A percentile compares a stretch with the other conserved stretches of the same genome.
These are phyloP conservation scores for Arthromyces matolae DNA, from an alignment of 768 basidiomycete species.

Conservation along the genomic window DNA sequence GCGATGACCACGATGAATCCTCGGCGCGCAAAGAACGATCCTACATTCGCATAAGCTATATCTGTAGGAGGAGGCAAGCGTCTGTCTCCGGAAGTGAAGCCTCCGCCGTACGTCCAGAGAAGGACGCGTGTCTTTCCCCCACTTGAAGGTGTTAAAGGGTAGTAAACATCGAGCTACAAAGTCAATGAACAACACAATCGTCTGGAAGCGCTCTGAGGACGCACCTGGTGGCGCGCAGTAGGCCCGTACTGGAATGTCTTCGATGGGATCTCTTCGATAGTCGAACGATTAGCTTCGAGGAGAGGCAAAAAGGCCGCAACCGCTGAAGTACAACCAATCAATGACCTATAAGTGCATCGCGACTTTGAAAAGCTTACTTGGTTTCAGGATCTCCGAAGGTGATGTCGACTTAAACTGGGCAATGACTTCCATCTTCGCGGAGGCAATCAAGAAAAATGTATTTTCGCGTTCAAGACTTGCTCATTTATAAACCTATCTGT, in stretches of 20 bases:
- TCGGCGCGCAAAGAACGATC: conserved; percentile 54
- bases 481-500: too few relatives aligned
- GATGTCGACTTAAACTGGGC: too few relatives aligned
- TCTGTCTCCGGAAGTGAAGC: conserved; percentile 52
- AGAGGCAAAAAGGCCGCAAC: conserved; percentile 28
- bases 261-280: conserved; percentile 43
- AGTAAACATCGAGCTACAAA: conserved; percentile 63
- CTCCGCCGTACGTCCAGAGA: conserved; percentile 67
- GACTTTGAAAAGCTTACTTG: too few relatives aligned
- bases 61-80: conserved; percentile 42
- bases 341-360: too few relatives aligned
- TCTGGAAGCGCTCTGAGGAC: conserved; percentile 2
- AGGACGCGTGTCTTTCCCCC: conserved; percentile 39
- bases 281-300: conserved; percentile 41
- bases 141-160: conserved; percentile 36
- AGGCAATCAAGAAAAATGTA: too few relatives aligned
- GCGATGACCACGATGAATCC: conserved; percentile 65
- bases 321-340: too few relatives aligned
- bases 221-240: conserved; percentile 48
- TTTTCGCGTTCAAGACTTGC: too few relatives aligned
- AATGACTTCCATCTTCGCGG: too few relatives aligned
- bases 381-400: too few relatives aligned
- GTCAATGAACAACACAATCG: too few relatives aligned
- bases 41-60: conserved; percentile 52
- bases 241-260: conserved; percentile 57